Base-by-base conservation (phyloP, 306 rosid species). In the Cajanus cajan region DNA sequence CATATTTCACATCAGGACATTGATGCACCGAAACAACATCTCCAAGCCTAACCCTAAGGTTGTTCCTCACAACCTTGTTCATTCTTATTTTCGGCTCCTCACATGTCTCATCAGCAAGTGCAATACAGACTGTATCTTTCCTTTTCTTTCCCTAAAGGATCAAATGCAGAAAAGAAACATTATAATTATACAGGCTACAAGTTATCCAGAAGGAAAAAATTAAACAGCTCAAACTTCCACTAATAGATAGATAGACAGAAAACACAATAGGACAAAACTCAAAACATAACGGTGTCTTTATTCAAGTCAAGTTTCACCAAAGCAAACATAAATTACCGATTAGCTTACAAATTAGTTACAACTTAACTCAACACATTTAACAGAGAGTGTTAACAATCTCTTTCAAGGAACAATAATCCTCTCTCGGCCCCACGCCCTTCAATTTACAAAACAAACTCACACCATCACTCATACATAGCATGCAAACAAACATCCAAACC, bases 21-120 rank as follows among this genome's bases (percentile, higher is more conserved):
- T 90, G 97, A 80, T 92, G 97, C 37, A 94, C 98, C 3, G 97
- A 94, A 68, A 94, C 97, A 63, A 94, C 97, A 81, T 92, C 98
- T 22, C 97, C 97, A 22, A 94, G 97, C 87, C 98, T 89, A 64
- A 94, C 98, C 89, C 98, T 90, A 9, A 94, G 89, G 71, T 92
- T 94, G 91, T 83, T 89, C 68, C 98, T 89, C 44, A 92, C 92
- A 80, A 92, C 98, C 88, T 92, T 94, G 84, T 92, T 94, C 98
- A 92, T 90, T 80, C 97, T 88, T 58, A 94, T 94, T 84, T 90
- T 94, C 5, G 97, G 97, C 54, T 88, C 94, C 12, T 94, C 97
- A 10, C 97, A 92, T 0, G 93, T 85, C 8, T 89, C 97, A 85
- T 94, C 98, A 69, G 97, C 97, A 52, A 92, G 92, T 52, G 95